A percentile compares a stretch with the other conserved stretches of the same genome.
These are phyloP conservation scores for Aspergillus ustus DNA, from an alignment of 2,329 filamentous ascomycete genomes.

Conservation along the genomic window DNA sequence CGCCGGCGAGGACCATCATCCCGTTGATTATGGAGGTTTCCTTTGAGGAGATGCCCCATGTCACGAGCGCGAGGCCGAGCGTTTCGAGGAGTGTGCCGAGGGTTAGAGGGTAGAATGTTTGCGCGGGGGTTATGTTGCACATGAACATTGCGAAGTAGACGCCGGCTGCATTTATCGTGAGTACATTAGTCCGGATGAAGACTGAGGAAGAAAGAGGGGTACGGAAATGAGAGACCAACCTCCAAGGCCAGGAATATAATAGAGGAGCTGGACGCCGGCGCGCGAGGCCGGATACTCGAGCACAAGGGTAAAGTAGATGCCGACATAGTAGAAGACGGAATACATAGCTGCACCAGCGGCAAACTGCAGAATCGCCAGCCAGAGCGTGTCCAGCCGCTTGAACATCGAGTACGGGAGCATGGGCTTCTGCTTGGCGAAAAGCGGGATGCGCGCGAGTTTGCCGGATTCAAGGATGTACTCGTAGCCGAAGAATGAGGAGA, in stretches of 20 bases:
- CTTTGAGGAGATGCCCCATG: constrained; percentile 59
- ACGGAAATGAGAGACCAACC: constrained; percentile 43
- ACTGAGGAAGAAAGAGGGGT: background rate
- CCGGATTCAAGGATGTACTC: constrained; percentile 61
- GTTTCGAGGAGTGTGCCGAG: constrained; percentile 62
- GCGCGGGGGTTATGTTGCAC: constrained; percentile 65
- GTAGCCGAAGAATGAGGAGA: constrained; percentile 53
- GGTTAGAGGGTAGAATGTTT: constrained; percentile 65
- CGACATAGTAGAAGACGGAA: constrained; percentile 69
- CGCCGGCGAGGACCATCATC: constrained; percentile 69
- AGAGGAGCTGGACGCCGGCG: constrained; percentile 63
- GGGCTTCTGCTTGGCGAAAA: constrained; percentile 59
- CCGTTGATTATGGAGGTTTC: constrained; percentile 61
- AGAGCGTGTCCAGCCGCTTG: constrained; percentile 59
- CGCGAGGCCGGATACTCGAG: constrained; percentile 56
- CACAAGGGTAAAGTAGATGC: constrained; percentile 69
- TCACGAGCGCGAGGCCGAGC: constrained; percentile 62
- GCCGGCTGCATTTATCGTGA: constrained; percentile 45
- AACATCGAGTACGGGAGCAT: constrained; percentile 70
- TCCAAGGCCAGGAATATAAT: constrained; percentile 67
- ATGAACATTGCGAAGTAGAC: constrained; percentile 62
- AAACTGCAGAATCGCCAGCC: constrained; percentile 68
- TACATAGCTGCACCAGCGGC: constrained; percentile 59
- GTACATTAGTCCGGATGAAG: too few species aligned
- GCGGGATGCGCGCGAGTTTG: constrained; percentile 45